Conservation (phyloP, 1,139 yeast genomes). For the Fermentozyma sake region DNA sequence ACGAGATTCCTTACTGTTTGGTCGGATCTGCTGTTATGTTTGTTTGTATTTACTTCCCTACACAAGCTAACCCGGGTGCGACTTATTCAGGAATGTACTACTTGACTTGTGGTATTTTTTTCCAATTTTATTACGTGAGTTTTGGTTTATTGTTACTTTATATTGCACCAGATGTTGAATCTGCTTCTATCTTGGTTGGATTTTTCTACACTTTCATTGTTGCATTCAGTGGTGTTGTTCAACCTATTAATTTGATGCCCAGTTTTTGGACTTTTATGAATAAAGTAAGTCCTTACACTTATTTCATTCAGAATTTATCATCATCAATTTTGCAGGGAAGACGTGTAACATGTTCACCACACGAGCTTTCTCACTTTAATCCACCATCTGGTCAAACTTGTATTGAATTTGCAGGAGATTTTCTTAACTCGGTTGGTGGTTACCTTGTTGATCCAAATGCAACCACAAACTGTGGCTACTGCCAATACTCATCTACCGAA, state of each 20-base stretch:
- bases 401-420: slow-evolving; percentile 34
- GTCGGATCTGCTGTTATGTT: slow-evolving; percentile 61
- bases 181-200: slow-evolving; percentile 43
- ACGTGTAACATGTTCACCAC: slow-evolving; percentile 45
- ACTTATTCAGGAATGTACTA: slow-evolving; percentile 64
- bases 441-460: slow-evolving; percentile 37
- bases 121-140: slow-evolving; percentile 11
- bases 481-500: too few relatives aligned
- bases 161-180: slow-evolving; percentile 22
- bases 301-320: slow-evolving; percentile 45
- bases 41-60: slow-evolving; percentile 79
- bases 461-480: slow-evolving; percentile 40
- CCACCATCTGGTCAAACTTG: slow-evolving; percentile 56
- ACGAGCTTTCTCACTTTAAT: slow-evolving; percentile 47
- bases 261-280: slow-evolving; percentile 60
- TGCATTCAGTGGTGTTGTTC: slow-evolving; percentile 56
- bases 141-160: slow-evolving; percentile 16
- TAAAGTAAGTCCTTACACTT: slow-evolving; percentile 51
- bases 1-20: slow-evolving; percentile 75
- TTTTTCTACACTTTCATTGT: slow-evolving; percentile 29
- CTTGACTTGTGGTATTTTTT: too few relatives aligned
- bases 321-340: slow-evolving; percentile 39
- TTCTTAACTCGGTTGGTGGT: slow-evolving; percentile 57
- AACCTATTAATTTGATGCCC: slow-evolving; percentile 43
- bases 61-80: too few relatives aligned